Evolutionary conservation across 1,284 basidiomycete species (phyloP), one percentile per base, ranked within the genome.

Genomic region (Lentinus polychrous): DNA sequence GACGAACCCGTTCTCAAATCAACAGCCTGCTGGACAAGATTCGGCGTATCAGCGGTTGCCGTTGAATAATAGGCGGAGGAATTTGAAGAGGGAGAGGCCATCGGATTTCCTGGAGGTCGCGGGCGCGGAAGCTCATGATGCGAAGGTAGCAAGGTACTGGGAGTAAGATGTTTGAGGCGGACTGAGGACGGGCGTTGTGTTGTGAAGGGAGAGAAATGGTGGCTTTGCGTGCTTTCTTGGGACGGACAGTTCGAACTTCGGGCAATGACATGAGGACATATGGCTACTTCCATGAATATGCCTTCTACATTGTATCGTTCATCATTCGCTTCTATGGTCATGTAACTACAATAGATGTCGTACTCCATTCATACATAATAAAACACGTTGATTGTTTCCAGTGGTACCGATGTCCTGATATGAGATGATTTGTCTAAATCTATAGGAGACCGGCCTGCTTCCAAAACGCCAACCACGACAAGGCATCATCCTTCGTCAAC

Each of bases 11-110:
- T 84, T 78, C 62, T 57, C 73, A 45, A 79, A 75, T 52, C 81
- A 84, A 58, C 83, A 84, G 60, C 75, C 75, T 36, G 70, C 74
- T 41, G 74, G 74, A 5, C 78, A 79, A 59, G 87, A 90, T 54
- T 88, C 86, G 11, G 83, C 88, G n/a, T 91, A 91, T 63, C 87
- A 91, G 62, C 74, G 88, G 41, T 61, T 89, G 45, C 86, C 88
- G 24, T 65, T 90, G 49, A 91, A 90, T 60, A 88, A 86, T 56
- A 71, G 87, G 51, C 73, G 88, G 49, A 70, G 85, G 59, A 80
- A 78, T 57, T 77, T 86, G 55, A 91, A 91, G 66, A 74, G 89
- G 5, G 87, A 91, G 34, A 71, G 87, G 37, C 87, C 88, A 2
- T 83, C 83, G 8, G 88, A 91, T 64, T 91, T 91, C 60, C 65